These are phyloP conservation scores for Dioscorea zingiberensis DNA, from an alignment of 106 monocot species.

Conservation along the genomic window DNA sequence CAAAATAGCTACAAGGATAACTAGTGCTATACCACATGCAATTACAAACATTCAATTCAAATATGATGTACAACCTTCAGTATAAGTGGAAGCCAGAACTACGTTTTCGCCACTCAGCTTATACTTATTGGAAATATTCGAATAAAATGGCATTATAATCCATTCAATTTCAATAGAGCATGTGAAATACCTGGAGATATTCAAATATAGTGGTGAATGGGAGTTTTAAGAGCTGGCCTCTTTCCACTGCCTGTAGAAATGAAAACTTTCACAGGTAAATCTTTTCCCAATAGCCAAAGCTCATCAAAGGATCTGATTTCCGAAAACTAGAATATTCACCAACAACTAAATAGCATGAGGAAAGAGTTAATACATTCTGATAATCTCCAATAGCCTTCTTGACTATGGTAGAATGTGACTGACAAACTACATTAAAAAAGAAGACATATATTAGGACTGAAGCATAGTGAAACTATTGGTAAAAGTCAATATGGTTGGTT, in stretches of 20 bases:
- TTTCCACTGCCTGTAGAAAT: conserved; percentile 59
- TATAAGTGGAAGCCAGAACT: too few species aligned
- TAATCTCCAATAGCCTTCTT: conserved; percentile 73
- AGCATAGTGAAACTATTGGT: neutral
- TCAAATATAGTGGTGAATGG: conserved; percentile 97
- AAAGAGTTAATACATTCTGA: conserved; percentile 39
- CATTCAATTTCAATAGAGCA: too few species aligned
- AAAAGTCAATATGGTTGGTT: neutral
- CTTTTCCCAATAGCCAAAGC: neutral
- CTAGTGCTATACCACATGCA: too few species aligned
- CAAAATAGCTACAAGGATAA: too few species aligned
- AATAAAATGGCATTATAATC: too few species aligned
- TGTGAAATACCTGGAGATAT: conserved; percentile 65
- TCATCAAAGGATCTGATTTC: neutral
- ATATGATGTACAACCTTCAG: too few species aligned
- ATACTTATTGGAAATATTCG: too few species aligned
- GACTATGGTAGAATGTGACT: conserved; percentile 47
- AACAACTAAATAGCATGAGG: neutral
- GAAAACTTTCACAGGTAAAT: neutral
- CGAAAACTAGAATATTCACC: neutral
- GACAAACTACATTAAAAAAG: conserved; percentile 34
- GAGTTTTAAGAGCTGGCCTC: conserved; percentile 64
- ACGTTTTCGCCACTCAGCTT: too few species aligned
- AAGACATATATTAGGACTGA: neutral
- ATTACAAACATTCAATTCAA: too few species aligned